Evolutionary conservation across 2,329 filamentous ascomycete genomes (phyloP).

Genomic region (Sporothrix variecibatus): DNA sequence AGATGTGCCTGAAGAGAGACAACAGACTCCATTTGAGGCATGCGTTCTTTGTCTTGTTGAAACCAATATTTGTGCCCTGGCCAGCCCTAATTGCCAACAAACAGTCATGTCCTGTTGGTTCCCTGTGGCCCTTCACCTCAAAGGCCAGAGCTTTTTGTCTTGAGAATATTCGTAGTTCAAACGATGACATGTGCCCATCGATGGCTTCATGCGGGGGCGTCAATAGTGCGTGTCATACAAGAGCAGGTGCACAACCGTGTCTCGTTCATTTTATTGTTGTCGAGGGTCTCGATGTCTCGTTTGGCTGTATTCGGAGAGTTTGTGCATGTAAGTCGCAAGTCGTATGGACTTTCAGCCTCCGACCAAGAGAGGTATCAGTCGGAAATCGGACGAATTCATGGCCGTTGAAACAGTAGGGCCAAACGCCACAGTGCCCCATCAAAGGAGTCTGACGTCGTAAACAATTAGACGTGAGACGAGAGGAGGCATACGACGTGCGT

Average conservation of each 20-base stretch:
- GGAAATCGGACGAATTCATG: neutral
- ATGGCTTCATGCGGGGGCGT: neutral
- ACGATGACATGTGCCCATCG: neutral
- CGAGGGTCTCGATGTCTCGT: neutral
- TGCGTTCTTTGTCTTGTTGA: neutral
- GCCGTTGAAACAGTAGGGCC: neutral
- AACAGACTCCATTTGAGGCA: neutral
- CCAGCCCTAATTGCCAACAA: neutral
- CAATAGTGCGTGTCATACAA: slow-evolving; percentile 2
- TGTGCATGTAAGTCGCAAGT: neutral
- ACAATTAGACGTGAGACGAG: neutral
- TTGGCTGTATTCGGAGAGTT: neutral
- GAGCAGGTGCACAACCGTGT: neutral
- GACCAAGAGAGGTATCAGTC: neutral
- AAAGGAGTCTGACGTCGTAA: slow-evolving; percentile 11
- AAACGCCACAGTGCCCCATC: neutral
- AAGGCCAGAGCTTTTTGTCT: neutral
- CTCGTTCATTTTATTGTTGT: neutral
- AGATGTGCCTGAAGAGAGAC: neutral
- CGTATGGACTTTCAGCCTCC: neutral
- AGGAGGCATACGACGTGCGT: neutral
- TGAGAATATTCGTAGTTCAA: neutral
- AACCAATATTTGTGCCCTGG: neutral
- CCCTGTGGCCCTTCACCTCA: neutral
- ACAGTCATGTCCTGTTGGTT: neutral